Percentiles rank a stretch among this genome's conserved stretches.
Conservation (phyloP, 2,329 filamentous ascomycete genomes). For the Exserohilum rostratum region DNA sequence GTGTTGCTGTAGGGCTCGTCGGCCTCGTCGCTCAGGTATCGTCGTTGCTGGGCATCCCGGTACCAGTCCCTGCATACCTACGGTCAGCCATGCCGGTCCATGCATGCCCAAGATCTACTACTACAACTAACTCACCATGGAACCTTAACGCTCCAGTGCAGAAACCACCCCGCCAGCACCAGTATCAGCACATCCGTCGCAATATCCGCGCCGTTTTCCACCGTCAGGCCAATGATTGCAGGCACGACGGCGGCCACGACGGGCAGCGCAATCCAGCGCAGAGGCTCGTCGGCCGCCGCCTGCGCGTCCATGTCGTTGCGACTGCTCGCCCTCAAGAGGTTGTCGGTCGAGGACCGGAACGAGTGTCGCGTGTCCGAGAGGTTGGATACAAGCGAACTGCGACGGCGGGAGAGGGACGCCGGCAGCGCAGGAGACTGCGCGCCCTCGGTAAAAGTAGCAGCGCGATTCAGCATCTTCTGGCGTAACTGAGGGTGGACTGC, state of each 20-base stretch:
- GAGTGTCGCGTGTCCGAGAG: conserved; percentile 72
- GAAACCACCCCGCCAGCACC: conserved; percentile 78
- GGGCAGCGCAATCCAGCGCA: conserved; percentile 79
- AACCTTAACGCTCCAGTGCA: conserved; percentile 89
- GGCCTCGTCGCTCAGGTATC: conserved; percentile 35
- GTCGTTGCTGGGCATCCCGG: conserved; percentile 53
- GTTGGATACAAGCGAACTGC: conserved; percentile 81
- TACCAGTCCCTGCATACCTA: conserved; percentile 57
- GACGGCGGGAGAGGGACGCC: conserved; percentile 55
- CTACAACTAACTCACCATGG: conserved; percentile 80
- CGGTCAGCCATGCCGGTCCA: conserved; percentile 9
- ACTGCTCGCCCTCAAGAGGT: conserved; percentile 64
- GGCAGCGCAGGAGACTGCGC: conserved; percentile 23
- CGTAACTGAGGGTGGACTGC: conserved; percentile 38
- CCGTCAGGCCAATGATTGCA: conserved; percentile 81
- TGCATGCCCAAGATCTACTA: not conserved
- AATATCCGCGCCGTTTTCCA: conserved; percentile 81
- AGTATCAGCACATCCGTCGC: conserved; percentile 86
- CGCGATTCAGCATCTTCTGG: conserved; percentile 46
- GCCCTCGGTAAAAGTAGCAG: conserved; percentile 44
- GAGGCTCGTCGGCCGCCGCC: conserved; percentile 59
- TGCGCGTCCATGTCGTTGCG: conserved; percentile 36
- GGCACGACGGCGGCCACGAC: conserved; percentile 84
- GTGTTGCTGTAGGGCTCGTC: conserved; percentile 28
- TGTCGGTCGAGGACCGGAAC: conserved; percentile 70